These are phyloP conservation scores for Lodderomyces parapsilosis DNA, from an alignment of 1,139 yeast species.

Conservation along the genomic window DNA sequence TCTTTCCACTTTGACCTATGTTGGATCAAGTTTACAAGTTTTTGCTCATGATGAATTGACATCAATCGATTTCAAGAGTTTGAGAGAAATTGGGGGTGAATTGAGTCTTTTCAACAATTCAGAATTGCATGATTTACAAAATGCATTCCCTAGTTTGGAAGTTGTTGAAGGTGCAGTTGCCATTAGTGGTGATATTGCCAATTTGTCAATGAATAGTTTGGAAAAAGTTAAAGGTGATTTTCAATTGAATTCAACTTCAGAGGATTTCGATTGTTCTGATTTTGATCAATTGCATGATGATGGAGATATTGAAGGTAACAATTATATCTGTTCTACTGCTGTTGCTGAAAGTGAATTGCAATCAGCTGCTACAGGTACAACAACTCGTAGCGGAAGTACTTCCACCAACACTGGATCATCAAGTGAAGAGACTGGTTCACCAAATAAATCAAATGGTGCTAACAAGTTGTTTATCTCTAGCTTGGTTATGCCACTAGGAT, in stretches of 20 bases:
- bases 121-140: slow-evolving; percentile 32
- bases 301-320: slow-evolving; percentile 45
- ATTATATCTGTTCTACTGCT: slow-evolving; percentile 44
- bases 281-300: slow-evolving; percentile 33
- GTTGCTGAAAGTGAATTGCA: slow-evolving; percentile 12
- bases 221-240: slow-evolving; percentile 46
- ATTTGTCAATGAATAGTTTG: slow-evolving; percentile 40
- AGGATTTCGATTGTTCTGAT: slow-evolving; percentile 38
- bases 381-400: slow-evolving; percentile 7
- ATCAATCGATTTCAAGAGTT: slow-evolving; percentile 26
- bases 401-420: slow-evolving; percentile 8
- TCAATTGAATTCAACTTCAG: slow-evolving; percentile 34
- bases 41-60: slow-evolving; percentile 45
- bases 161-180: slow-evolving; percentile 45
- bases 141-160: slow-evolving; percentile 29
- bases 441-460: slow-evolving; percentile 1
- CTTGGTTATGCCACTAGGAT: neutral
- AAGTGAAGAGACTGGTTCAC: slow-evolving; percentile 7
- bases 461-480: slow-evolving; percentile 1
- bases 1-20: slow-evolving; percentile 28
- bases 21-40: slow-evolving; percentile 44
- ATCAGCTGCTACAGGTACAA: slow-evolving; percentile 18
- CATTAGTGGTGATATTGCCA: slow-evolving; percentile 38
- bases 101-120: slow-evolving; percentile 45
- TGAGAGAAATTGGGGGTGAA: slow-evolving; percentile 44